A percentile compares a stretch with the other conserved stretches of the same genome.
phyloP scores from a whole-genome alignment of 2,329 filamentous ascomycete genomes.

The Colletotrichum echinochloae region DNA sequence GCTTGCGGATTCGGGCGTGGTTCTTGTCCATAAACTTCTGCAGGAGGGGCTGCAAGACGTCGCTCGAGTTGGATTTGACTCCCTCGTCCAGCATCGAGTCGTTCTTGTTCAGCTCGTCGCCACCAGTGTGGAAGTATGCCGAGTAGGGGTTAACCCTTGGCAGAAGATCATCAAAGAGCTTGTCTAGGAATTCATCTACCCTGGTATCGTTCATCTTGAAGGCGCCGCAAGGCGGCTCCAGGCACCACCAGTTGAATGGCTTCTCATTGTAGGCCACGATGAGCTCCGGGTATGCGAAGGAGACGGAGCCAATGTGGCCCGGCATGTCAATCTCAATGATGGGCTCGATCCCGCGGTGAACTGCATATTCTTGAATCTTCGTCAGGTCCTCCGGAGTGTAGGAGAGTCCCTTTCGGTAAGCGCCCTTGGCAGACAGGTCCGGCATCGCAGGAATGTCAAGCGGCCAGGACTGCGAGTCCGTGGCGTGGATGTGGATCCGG shows the following conservation, averaged over 20 bases:
- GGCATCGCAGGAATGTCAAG: slow-evolving; percentile 82
- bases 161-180: slow-evolving; percentile 79
- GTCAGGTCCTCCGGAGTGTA: slow-evolving; percentile 76
- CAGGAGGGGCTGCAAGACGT: slow-evolving; percentile 78
- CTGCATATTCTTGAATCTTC: slow-evolving; percentile 77
- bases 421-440: slow-evolving; percentile 77
- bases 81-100: slow-evolving; percentile 80
- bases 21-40: slow-evolving; percentile 81
- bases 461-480: slow-evolving; percentile 88
- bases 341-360: slow-evolving; percentile 75
- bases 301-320: slow-evolving; percentile 79
- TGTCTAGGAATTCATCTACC: slow-evolving; percentile 79
- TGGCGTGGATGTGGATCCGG: slow-evolving; percentile 82
- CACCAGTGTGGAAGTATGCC: slow-evolving; percentile 85
- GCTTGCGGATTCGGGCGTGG: slow-evolving; percentile 72
- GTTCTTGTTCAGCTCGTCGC: slow-evolving; percentile 86
- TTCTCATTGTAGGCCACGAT: slow-evolving; percentile 72
- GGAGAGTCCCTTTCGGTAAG: slow-evolving; percentile 74
- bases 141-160: slow-evolving; percentile 78
- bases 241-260: slow-evolving; percentile 71
- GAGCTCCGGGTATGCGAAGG: slow-evolving; percentile 75
- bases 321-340: slow-evolving; percentile 86
- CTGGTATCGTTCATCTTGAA: slow-evolving; percentile 80
- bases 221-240: slow-evolving; percentile 74
- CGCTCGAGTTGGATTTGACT: slow-evolving; percentile 73